These are phyloP conservation scores for Zizania latifolia DNA, from an alignment of 176 grass and related monocot species.

Conservation along the genomic window DNA sequence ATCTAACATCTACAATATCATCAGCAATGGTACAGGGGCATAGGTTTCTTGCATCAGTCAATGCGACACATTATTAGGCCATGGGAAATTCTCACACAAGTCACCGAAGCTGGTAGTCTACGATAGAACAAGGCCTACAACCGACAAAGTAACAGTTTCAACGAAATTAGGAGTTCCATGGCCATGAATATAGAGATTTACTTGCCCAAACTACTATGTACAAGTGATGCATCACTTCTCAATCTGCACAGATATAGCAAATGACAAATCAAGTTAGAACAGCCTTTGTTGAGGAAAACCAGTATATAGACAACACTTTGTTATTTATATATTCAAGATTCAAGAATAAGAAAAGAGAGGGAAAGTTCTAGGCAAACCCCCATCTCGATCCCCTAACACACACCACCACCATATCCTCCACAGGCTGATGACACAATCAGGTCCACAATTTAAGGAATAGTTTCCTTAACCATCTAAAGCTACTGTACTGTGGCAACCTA, in stretches of 20 bases:
- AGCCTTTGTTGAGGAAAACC: background rate
- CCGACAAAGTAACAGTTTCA: conserved; percentile 23
- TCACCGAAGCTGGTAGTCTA: conserved; percentile 18
- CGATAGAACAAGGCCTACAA: conserved; percentile 10
- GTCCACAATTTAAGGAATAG: background rate
- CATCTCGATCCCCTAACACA: background rate
- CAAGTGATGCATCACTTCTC: conserved; percentile 27
- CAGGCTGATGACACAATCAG: background rate
- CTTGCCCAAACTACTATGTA: conserved; percentile 32
- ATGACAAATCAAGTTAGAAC: conserved; percentile 2
- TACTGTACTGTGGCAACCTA: background rate
- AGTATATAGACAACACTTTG: background rate
- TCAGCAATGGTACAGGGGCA: background rate
- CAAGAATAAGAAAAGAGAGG: background rate
- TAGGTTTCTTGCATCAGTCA: conserved; percentile 6
- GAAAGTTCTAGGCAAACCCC: background rate
- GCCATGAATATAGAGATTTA: conserved; percentile 13
- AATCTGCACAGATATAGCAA: conserved; percentile 29
- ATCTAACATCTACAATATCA: conserved; percentile 19
- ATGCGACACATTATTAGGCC: conserved; percentile 4
- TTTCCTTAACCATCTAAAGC: conserved; percentile 1
- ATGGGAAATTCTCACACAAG: background rate
- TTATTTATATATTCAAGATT: background rate
- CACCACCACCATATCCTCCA: background rate
- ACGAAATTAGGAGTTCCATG: conserved; percentile 24